Evolutionary conservation across 2,329 filamentous ascomycete genomes (phyloP).

Genomic region (Aspergillus melleus): DNA sequence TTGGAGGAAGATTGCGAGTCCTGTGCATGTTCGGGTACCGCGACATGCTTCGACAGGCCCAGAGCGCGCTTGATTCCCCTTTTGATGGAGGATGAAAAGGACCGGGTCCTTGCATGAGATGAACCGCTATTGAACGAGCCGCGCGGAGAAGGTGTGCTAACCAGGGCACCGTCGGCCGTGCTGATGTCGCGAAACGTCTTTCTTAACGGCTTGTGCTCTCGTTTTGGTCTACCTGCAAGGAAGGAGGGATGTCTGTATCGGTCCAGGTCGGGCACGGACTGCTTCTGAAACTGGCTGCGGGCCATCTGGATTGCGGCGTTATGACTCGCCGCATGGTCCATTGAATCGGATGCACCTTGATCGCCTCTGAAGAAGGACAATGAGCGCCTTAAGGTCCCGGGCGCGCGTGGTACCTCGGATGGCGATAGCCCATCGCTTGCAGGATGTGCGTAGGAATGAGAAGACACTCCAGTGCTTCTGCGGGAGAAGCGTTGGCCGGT

Average conservation of each 20-base stretch:
- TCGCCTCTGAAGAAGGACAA: conserved; percentile 43
- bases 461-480: conserved; percentile 14
- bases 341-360: conserved; percentile 17
- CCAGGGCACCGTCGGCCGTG: conserved; percentile 19
- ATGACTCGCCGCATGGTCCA: conserved; percentile 31
- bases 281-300: conserved; percentile 39
- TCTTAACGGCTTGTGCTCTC: conserved; percentile 37
- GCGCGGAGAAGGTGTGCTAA: conserved; percentile 8
- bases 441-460: conserved; percentile 10
- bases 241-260: conserved; percentile 28
- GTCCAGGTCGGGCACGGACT: conserved; percentile 16
- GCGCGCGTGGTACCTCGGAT: conserved; percentile 13
- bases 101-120: conserved; percentile 32
- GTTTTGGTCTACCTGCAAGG: conserved; percentile 21
- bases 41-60: conserved; percentile 29
- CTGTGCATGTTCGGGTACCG: conserved; percentile 22
- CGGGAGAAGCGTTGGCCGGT: conserved; percentile 35
- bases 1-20: conserved; percentile 23
- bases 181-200: conserved; percentile 37
- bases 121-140: conserved; percentile 2
- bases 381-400: conserved; percentile 39
- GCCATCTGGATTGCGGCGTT: conserved; percentile 44
- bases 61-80: conserved; percentile 44
- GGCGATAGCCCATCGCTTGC: neutral
- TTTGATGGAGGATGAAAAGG: conserved; percentile 44